Evolutionary conservation across 495 filamentous ascomycete species (phyloP), one percentile per base, ranked within the genome.

Genomic region (Annulohypoxylon bovei): DNA sequence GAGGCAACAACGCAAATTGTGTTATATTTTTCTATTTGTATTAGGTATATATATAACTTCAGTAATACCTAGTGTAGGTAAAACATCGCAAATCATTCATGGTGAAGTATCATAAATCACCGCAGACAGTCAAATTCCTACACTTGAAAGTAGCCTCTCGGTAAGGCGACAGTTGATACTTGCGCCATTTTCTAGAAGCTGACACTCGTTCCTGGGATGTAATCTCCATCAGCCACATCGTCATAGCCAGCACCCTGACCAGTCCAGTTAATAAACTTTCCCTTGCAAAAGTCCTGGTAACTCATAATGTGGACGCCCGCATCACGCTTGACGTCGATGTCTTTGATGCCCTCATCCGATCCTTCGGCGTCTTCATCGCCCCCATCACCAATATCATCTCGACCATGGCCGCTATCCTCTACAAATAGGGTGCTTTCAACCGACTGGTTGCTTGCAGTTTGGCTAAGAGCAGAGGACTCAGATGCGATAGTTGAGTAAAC

Each of bases 371-470:
- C 12, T 6, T 16, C 46, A 16, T 50, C 46, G 11, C 4, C 20
- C 2, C 3, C 6, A 25, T 32, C 9, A 25, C 1, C 20, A 3
- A 20, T 4, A 9, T 35, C 6, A 22, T 9, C 18, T 18, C 4
- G 53, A 12, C 52, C 0, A 25, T 28, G 8, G 3, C 33, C 14
- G n/a, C 9, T n/a, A 0, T 60, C 46, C 32, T 46, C n/a, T 2
- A 60, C 55, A 12, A 60, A 67, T 1, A 67, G 44, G 6, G n/a
- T n/a, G 12, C 59, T 56, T 25, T 67, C 53, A 4, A 25, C 14
- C 2, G 64, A 44, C 18, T 22, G 33, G 11, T 25, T 12, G 12
- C n/a, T 39, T 11, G 5, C 12, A 32, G n/a, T 1, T 32, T 6
- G 53, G 16, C 32, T 23, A 6, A 27, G 53, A 16, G 32, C 12